Conservation (phyloP, 352 stramenopile genomes). For the Phytophthora kernoviae region DNA sequence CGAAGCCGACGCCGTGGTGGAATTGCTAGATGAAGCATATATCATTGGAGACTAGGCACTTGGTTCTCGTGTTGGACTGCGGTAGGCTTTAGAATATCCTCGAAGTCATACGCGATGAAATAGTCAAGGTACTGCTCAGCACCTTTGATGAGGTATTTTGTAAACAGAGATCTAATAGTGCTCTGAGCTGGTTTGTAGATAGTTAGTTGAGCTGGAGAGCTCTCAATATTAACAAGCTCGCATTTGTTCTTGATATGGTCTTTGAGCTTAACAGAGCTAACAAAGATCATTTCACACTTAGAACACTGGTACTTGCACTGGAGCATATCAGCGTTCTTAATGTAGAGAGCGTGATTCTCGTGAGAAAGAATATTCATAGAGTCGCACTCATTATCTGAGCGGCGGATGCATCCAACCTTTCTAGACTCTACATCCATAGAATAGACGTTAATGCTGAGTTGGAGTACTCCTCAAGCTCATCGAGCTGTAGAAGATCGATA, state of each 20-base stretch:
- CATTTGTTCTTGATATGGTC: neutral
- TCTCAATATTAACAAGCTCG: neutral
- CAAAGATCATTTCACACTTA: neutral
- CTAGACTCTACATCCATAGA: neutral
- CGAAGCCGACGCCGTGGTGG: constrained; percentile 25
- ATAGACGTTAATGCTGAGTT: neutral
- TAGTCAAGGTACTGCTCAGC: too few relatives aligned
- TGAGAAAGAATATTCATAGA: neutral
- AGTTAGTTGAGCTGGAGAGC: neutral
- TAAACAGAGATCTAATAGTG: neutral
- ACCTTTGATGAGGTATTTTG: neutral
- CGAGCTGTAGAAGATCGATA: neutral
- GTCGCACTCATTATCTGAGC: neutral
- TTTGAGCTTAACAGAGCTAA: neutral
- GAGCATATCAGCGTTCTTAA: too few relatives aligned
- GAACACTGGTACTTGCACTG: neutral
- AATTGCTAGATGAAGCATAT: constrained; percentile 5
- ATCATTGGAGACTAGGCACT: constrained; percentile 12
- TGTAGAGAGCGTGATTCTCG: too few relatives aligned
- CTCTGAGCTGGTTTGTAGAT: neutral
- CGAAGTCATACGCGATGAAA: too few relatives aligned
- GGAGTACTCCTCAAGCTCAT: neutral
- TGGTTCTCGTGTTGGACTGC: constrained; percentile 26
- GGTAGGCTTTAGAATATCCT: too few relatives aligned
- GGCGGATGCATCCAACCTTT: neutral